Evolutionary conservation across 2,329 filamentous ascomycete species (phyloP).

Genomic region (Nectriaceae sp.): DNA sequence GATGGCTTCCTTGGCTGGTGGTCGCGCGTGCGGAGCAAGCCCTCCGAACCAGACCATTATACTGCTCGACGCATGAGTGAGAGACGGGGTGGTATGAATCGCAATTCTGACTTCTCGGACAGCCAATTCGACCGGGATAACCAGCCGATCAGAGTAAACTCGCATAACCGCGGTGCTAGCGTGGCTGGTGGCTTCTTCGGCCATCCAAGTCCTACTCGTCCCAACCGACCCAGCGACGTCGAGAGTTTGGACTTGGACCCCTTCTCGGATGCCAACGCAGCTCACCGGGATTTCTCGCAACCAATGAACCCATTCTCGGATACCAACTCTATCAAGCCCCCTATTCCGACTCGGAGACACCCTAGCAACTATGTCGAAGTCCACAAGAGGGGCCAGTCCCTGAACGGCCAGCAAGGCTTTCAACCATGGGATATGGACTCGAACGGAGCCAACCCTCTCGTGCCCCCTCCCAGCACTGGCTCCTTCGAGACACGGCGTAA

Average conservation of each 20-base stretch:
- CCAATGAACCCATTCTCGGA: conserved; percentile 37
- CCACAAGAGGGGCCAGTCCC: conserved; percentile 47
- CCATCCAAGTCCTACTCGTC: no score
- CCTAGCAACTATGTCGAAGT: conserved; percentile 51
- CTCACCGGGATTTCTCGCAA: background rate
- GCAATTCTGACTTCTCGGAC: conserved; percentile 2
- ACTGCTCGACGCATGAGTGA: background rate
- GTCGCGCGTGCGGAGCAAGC: conserved; percentile 36
- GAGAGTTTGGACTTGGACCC: conserved; percentile 12
- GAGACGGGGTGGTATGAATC: background rate
- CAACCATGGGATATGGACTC: conserved; percentile 9
- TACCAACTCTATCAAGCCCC: conserved; percentile 42
- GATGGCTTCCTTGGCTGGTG: conserved; percentile 42
- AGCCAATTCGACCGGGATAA: conserved; percentile 14
- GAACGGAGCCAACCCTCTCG: conserved; percentile 27
- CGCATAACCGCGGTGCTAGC: background rate
- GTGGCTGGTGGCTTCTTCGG: background rate
- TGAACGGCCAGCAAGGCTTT: background rate
- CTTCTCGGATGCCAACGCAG: conserved; percentile 45
- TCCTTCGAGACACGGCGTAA: conserved; percentile 50
- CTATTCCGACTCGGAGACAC: conserved; percentile 49
- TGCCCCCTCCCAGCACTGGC: conserved; percentile 32
- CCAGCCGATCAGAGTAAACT: conserved; percentile 4
- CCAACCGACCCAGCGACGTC: no score
- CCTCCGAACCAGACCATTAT: conserved; percentile 16